These are phyloP conservation scores for Posidonia australis DNA, from an alignment of 106 monocot species.

Conservation along the genomic window DNA sequence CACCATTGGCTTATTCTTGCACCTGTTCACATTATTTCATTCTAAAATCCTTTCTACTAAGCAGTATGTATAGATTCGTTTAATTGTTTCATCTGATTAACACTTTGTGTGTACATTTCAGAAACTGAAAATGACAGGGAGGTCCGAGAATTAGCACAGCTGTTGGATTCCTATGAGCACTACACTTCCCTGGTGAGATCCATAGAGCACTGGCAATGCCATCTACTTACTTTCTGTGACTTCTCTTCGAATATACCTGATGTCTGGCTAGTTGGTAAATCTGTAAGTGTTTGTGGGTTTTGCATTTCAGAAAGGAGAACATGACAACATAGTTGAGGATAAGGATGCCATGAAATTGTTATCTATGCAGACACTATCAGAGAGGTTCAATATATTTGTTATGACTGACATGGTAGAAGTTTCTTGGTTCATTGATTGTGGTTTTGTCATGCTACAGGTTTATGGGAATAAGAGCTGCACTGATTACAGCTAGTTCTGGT, in stretches of 20 bases:
- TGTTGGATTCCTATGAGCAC: slow-evolving; percentile 74
- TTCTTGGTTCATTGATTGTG: background rate
- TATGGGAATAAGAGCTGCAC: slow-evolving; percentile 77
- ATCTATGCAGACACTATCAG: slow-evolving; percentile 25
- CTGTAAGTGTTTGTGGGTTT: background rate
- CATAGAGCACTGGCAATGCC: background rate
- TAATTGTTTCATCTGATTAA: background rate
- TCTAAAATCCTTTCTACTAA: too few species aligned
- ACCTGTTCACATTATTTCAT: too few species aligned
- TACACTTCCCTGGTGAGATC: slow-evolving; percentile 35
- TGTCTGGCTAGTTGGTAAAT: background rate
- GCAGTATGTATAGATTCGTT: too few species aligned
- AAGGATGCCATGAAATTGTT: slow-evolving; percentile 5
- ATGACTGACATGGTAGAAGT: background rate
- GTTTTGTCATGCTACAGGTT: slow-evolving; percentile 37
- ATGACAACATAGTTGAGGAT: slow-evolving; percentile 16
- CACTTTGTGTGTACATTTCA: slow-evolving; percentile 16
- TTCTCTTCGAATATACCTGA: too few species aligned
- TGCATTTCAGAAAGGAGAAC: slow-evolving; percentile 31
- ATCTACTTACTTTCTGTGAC: too few species aligned
- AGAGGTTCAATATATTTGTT: slow-evolving; percentile 31
- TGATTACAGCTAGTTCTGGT: slow-evolving; percentile 34
- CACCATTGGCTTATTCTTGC: too few species aligned
- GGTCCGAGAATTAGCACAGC: slow-evolving; percentile 62
- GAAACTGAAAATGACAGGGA: slow-evolving; percentile 40